Evolutionary conservation across 345 rosid species (phyloP), one percentile per base, ranked within the genome.

Genomic region (Acer yangbiense): DNA sequence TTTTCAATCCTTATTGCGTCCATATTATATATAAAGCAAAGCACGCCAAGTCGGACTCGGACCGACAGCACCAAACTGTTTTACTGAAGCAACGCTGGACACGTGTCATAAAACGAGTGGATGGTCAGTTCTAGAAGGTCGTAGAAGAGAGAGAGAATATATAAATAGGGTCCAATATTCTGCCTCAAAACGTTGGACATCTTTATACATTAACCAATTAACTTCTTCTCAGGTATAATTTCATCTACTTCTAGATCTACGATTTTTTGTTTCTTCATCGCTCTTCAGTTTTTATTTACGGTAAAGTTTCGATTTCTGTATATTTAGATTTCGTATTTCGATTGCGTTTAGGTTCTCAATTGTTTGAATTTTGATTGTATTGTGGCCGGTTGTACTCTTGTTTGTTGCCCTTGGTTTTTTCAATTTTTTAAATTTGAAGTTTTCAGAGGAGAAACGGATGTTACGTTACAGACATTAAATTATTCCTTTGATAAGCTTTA

Each of bases 31-130:
- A 32, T 2, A 29, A 29, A 29, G 6, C 7, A 57, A 57, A 57
- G 23, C 62, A 57, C 23, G 25, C 23, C 23, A 57, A 57, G 23
- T 57, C 62, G 23, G 23, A 57, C 6, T 14, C 55, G 18, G 5
- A 0, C 17, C 18, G 18, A 3, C 55, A 50, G 55, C 39, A 35
- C 39, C 39, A 1, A 3, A 50, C 55, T 12, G 55, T n/a, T 43
- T 43, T 43, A 9, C 7, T 43, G 46, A 43, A 43, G 10, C 11
- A 4, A 4, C 39, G 39, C 39, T 35, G 39, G 39, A 32, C 69
- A 89, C 88, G 90, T 85, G 91, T 43, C 79, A 18, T 3, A 65
- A 81, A 9, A 18, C 48, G 10, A 80, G 74, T 85, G 89, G 86
- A 1, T 6, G 2, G 83, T 50, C 62, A 18, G 21, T 85, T 90